These are phyloP conservation scores for Besnoitia besnoiti DNA, from an alignment of 169 alveolate genomes.

Conservation along the genomic window DNA sequence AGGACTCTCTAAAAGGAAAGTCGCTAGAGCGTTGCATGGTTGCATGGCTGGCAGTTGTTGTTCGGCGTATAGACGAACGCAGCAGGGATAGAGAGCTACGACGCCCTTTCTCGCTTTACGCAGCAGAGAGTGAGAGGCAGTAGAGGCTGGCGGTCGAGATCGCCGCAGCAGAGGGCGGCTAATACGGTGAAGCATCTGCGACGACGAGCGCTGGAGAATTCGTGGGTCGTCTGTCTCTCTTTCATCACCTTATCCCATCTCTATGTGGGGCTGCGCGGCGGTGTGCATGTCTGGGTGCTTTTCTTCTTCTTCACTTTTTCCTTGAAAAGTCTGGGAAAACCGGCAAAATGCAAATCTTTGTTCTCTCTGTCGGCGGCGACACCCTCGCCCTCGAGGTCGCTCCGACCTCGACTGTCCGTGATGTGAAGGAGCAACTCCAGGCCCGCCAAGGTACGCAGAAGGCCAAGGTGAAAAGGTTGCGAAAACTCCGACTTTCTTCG, in stretches of 20 bases:
- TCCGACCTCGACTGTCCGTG: constrained; percentile 67
- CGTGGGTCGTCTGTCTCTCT: not conserved
- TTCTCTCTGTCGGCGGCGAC: constrained; percentile 59
- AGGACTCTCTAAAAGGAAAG: no score
- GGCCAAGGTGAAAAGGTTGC: not conserved
- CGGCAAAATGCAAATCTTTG: constrained; percentile 65
- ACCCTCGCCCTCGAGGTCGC: constrained; percentile 65
- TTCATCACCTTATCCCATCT: not conserved
- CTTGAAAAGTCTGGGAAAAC: not conserved
- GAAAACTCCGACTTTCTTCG: no score
- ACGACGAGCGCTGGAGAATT: not conserved
- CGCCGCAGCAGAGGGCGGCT: not conserved
- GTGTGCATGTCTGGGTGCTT: not conserved
- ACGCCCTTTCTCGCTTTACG: not conserved
- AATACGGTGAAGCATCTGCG: not conserved
- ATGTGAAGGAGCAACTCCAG: constrained; percentile 68
- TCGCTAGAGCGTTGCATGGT: no score
- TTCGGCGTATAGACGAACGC: no score
- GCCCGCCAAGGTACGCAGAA: constrained; percentile 16
- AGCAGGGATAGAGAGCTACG: no score
- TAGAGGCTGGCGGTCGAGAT: no score
- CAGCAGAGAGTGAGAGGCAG: not conserved
- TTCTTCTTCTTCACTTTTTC: not conserved
- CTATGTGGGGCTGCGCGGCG: not conserved
- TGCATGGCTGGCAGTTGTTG: no score